Conservation (phyloP, 768 basidiomycete species). For the Lactarius akahatsu region DNA sequence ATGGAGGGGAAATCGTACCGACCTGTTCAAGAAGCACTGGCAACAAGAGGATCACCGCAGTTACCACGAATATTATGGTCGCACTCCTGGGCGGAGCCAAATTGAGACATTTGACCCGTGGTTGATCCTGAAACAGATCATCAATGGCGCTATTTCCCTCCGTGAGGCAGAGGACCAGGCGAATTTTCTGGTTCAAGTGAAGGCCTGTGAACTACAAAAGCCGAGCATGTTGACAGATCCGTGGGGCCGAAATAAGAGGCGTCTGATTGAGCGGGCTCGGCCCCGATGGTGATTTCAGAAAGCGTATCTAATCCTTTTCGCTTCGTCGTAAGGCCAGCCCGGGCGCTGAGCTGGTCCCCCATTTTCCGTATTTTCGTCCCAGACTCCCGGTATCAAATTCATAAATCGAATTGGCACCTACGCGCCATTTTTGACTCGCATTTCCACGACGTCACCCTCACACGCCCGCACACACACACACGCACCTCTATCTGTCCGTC, state of each 20-base stretch:
- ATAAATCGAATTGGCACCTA: too few species aligned
- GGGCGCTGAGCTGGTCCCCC: too few species aligned
- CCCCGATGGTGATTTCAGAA: neutral
- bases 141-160: neutral
- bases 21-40: neutral
- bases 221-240: neutral
- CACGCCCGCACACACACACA: too few species aligned
- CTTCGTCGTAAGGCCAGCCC: too few species aligned
- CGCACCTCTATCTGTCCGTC: too few species aligned
- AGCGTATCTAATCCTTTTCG: too few species aligned
- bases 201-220: neutral
- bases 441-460: too few species aligned
- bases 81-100: neutral
- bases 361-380: too few species aligned
- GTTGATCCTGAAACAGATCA: neutral
- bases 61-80: neutral
- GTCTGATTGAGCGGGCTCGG: neutral
- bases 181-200: neutral
- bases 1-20: neutral
- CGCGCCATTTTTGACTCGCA: too few species aligned
- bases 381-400: too few species aligned
- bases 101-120: neutral
- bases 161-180: neutral
- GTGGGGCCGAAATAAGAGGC: neutral
- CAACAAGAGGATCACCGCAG: neutral